Evolutionary conservation across 371 early-diverging fungal genomes (phyloP), one percentile per base, ranked within the genome.

Genomic region (Phascolomyces articulosus): DNA sequence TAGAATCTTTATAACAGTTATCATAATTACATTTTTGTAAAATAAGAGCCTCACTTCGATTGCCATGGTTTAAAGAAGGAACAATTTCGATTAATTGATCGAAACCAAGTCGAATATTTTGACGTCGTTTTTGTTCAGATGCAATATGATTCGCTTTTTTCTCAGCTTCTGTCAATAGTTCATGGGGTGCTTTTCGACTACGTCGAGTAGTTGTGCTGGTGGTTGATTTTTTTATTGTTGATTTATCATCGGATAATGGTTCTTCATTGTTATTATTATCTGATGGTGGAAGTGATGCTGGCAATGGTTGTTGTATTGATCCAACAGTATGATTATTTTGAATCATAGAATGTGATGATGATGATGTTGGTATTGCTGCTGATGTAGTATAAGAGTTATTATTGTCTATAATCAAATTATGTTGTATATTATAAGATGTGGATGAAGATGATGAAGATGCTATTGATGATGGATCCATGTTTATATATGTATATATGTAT

Each of bases 131-230:
- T 71, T 96, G 93, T 75, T 96, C 96, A 10, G 92, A 92, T 1
- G 92, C 94, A 73, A 97, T 96, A 76, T 97, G 98, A 77, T 96
- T 97, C 4, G 94, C 91, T 60, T 93, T 89, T 76, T 97, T 96
- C 69, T 96, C 95, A n/a, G 91, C 90, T 58, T 93, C 95, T 3
- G 96, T 93, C 69, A 96, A 77, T 18, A 95, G 80, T 68, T 95
- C 93, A 65, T 82, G 82, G 28, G 82, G 77, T 41, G 79, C 73
- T 59, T 82, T 82, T 15, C 82, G 73, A 21, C 70, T 60, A 47
- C 75, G 71, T 23, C 73, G 72, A 34, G 44, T 0, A 18, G 4
- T n/a, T n/a, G n/a, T n/a, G n/a, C n/a, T n/a, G n/a, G n/a, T 44
- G 7, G 44, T 44, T 44, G 44, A 2, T 16, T 44, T 34, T 34